Percentiles rank a stretch among this genome's conserved stretches.
Conservation (phyloP, 1,139 yeast species). For the Saccharomyces hybrid region DNA sequence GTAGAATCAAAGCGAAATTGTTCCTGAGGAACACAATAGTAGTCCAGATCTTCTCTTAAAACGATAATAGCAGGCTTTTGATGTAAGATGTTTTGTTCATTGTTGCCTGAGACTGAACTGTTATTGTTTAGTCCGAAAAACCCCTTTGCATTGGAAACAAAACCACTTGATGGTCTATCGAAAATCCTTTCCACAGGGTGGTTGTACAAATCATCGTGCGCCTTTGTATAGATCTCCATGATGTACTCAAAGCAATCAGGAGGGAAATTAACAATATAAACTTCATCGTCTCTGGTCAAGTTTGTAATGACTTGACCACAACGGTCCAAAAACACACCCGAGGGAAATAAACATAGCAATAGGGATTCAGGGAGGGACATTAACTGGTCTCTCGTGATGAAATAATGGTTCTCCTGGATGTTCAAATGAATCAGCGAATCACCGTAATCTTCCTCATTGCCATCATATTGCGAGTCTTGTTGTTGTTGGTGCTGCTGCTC, state of each 20-base stretch:
- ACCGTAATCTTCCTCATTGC: slow-evolving; percentile 41
- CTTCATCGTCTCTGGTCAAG: slow-evolving; percentile 68
- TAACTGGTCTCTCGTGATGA: slow-evolving; percentile 78
- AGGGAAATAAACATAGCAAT: slow-evolving; percentile 80
- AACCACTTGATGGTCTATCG: slow-evolving; percentile 16
- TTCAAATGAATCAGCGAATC: slow-evolving; percentile 63
- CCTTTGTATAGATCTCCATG: slow-evolving; percentile 43
- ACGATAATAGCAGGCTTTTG: slow-evolving; percentile 89
- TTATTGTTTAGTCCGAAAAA: slow-evolving; percentile 20
- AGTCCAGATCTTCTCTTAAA: slow-evolving; percentile 88
- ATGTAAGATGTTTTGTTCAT: slow-evolving; percentile 53
- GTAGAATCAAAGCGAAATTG: slow-evolving; percentile 34
- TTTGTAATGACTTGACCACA: slow-evolving; percentile 68
- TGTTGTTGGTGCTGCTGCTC: neutral
- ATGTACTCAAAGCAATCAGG: slow-evolving; percentile 83
- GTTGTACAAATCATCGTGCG: slow-evolving; percentile 27
- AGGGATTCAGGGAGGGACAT: slow-evolving; percentile 89
- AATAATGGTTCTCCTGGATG: slow-evolving; percentile 66
- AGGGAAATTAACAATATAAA: slow-evolving; percentile 67
- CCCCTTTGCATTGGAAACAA: slow-evolving; percentile 36
- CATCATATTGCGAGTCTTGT: slow-evolving; percentile 13
- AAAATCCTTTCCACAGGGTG: slow-evolving; percentile 27
- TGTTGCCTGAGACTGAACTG: slow-evolving; percentile 24
- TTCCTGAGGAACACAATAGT: slow-evolving; percentile 66
- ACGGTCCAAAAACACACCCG: slow-evolving; percentile 75